Evolutionary conservation across 2,329 filamentous ascomycete genomes (phyloP).

Genomic region (Aspergillus sp.): DNA sequence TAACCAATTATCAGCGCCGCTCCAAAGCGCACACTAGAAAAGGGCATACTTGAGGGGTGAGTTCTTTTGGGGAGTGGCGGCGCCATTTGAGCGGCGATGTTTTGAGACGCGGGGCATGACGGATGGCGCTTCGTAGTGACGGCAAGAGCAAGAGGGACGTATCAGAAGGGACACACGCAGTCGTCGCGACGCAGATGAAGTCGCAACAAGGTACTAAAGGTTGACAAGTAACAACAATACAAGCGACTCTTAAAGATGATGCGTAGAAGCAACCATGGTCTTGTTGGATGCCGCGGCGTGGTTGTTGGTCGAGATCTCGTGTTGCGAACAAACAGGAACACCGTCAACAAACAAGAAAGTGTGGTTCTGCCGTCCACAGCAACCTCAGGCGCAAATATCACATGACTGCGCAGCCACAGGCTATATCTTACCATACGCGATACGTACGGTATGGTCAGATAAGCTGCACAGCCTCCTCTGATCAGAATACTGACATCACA

Average conservation of each 20-base stretch:
- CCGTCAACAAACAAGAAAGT: slow-evolving; percentile 45
- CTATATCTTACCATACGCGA: not conserved
- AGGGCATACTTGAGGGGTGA: slow-evolving; percentile 54
- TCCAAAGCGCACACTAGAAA: not conserved
- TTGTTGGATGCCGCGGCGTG: not conserved
- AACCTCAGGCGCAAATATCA: slow-evolving; percentile 29
- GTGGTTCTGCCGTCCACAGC: slow-evolving; percentile 29
- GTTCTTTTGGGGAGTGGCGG: slow-evolving; percentile 56
- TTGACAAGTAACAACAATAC: not conserved
- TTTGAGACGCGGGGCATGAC: slow-evolving; percentile 61
- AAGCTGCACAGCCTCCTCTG: not conserved
- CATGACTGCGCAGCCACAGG: slow-evolving; percentile 13
- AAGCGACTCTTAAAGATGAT: slow-evolving; percentile 1
- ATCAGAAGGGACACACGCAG: slow-evolving; percentile 9
- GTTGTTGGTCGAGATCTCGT: slow-evolving; percentile 15
- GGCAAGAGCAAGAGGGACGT: slow-evolving; percentile 26
- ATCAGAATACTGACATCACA: not conserved
- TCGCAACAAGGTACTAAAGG: not conserved
- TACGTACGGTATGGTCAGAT: not conserved
- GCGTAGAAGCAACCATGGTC: slow-evolving; percentile 4
- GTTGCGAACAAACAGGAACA: slow-evolving; percentile 22
- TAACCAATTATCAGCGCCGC: slow-evolving; percentile 43
- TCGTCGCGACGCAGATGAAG: not conserved
- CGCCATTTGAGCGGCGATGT: slow-evolving; percentile 52
- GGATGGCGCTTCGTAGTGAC: slow-evolving; percentile 26